A percentile compares a stretch with the other conserved stretches of the same genome.
Evolutionary conservation across 192 early-diverging fungal genomes (phyloP).

Genomic region (Coemansia sp.): DNA sequence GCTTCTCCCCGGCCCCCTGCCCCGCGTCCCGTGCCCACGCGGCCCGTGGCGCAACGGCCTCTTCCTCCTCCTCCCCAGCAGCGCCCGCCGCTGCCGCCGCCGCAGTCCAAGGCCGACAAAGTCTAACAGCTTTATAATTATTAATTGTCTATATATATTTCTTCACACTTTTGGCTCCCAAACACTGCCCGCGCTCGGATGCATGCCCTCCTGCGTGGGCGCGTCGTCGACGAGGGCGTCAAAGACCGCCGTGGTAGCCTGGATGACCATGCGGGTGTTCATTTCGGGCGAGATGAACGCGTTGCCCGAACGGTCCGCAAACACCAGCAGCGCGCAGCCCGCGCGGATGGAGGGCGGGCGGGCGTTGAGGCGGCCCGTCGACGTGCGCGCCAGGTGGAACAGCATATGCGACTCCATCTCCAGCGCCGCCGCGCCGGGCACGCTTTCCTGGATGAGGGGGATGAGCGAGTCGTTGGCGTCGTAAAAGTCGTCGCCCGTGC

Average conservation of each 20-base stretch:
- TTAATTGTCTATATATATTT: not conserved
- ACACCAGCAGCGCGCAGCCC: conserved; percentile 80
- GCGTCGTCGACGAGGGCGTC: conserved; percentile 23
- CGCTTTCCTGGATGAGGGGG: conserved; percentile 38
- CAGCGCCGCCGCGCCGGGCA: conserved; percentile 39
- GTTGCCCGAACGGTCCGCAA: conserved; percentile 72
- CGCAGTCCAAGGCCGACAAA: not conserved
- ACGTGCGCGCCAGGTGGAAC: conserved; percentile 73
- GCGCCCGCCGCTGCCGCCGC: no score
- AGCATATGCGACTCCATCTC: conserved; percentile 91
- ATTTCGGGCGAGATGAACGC: conserved; percentile 59
- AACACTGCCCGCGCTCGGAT: conserved; percentile 32
- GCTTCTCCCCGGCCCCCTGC: not conserved
- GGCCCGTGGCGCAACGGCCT: not conserved
- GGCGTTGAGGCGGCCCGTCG: conserved; percentile 23
- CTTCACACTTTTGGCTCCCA: conserved; percentile 26
- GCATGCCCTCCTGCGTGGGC: conserved; percentile 24
- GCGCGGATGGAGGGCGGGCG: conserved; percentile 59
- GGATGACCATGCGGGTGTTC: conserved; percentile 7
- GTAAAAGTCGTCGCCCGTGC: conserved; percentile 67
- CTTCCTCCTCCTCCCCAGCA: not conserved
- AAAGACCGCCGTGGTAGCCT: conserved; percentile 12
- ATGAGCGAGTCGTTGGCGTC: conserved; percentile 77
- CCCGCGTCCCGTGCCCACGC: not conserved
- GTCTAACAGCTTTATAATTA: not conserved